Evolutionary conservation across 2,329 filamentous ascomycete species (phyloP).

Genomic region (Pestalotiopsis sp.): DNA sequence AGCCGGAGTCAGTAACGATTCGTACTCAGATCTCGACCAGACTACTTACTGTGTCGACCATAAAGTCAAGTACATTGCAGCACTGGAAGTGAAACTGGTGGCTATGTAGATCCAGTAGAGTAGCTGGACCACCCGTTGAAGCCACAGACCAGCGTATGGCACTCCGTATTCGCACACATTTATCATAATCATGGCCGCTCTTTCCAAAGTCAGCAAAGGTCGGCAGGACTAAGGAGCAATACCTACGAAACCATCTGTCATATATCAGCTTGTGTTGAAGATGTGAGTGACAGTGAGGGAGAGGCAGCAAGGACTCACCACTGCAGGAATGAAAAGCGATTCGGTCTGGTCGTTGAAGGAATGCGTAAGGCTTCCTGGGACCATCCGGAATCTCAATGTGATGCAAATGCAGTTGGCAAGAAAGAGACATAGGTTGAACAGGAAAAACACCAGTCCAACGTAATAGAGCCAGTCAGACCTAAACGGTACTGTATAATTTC

Average conservation of each 20-base stretch:
- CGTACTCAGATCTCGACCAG: background rate
- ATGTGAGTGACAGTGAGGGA: background rate
- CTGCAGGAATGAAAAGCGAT: slow-evolving; percentile 75
- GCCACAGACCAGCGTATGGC: slow-evolving; percentile 63
- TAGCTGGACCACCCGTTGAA: slow-evolving; percentile 60
- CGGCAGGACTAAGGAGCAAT: slow-evolving; percentile 8
- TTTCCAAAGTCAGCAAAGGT: slow-evolving; percentile 30
- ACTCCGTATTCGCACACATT: slow-evolving; percentile 79
- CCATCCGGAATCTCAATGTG: slow-evolving; percentile 67
- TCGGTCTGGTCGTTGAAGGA: slow-evolving; percentile 80
- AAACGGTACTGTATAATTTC: slow-evolving; percentile 48
- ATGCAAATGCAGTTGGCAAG: slow-evolving; percentile 66
- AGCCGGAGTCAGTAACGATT: background rate
- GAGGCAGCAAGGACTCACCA: slow-evolving; percentile 41
- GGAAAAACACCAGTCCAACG: slow-evolving; percentile 62
- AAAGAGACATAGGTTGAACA: slow-evolving; percentile 67
- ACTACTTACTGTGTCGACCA: slow-evolving; percentile 60
- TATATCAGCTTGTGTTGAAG: background rate
- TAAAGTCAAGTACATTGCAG: slow-evolving; percentile 74
- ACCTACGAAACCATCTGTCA: slow-evolving; percentile 16
- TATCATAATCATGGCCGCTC: slow-evolving; percentile 75
- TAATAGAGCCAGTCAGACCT: slow-evolving; percentile 57
- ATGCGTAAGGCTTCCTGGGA: slow-evolving; percentile 69
- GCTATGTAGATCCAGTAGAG: slow-evolving; percentile 77
- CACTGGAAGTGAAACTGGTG: slow-evolving; percentile 68